Conservation (phyloP, 371 early-diverging fungal species). For the Nosema muscidifuracis region DNA sequence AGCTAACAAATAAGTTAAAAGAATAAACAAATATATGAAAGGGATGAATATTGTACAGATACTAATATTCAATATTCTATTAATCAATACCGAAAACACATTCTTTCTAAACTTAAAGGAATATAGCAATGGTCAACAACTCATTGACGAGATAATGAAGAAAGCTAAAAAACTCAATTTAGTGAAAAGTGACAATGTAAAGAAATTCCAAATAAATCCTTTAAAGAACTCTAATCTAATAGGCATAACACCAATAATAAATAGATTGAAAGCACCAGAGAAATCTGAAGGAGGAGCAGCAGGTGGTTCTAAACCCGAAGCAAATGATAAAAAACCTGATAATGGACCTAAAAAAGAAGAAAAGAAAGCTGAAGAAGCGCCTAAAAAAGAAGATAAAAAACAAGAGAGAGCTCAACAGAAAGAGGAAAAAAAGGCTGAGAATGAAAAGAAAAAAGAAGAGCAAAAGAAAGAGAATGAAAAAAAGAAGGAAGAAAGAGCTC, state of each 20-base stretch:
- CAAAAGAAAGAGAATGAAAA: conserved; percentile 15
- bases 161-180: background rate
- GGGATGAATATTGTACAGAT: too few species aligned
- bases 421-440: conserved; percentile 8
- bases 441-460: conserved; percentile 6
- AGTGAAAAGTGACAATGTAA: background rate
- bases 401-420: background rate
- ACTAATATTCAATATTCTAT: too few species aligned
- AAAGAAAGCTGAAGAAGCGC: conserved; percentile 9
- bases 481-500: conserved; percentile 5
- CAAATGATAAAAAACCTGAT: conserved; percentile 7
- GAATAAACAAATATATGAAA: too few species aligned
- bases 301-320: background rate
- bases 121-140: conserved; percentile 16
- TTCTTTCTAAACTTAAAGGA: conserved; percentile 37
- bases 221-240: conserved; percentile 9
- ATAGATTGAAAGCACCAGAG: background rate
- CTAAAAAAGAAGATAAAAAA: conserved; percentile 14
- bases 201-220: conserved; percentile 3
- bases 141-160: conserved; percentile 19
- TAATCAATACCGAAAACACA: background rate
- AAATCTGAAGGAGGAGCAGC: background rate
- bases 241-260: conserved; percentile 4
- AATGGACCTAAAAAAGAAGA: background rate
- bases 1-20: too few species aligned